phyloP scores from a whole-genome alignment of 768 basidiomycete species.

The Daedaleopsis sinensis region DNA sequence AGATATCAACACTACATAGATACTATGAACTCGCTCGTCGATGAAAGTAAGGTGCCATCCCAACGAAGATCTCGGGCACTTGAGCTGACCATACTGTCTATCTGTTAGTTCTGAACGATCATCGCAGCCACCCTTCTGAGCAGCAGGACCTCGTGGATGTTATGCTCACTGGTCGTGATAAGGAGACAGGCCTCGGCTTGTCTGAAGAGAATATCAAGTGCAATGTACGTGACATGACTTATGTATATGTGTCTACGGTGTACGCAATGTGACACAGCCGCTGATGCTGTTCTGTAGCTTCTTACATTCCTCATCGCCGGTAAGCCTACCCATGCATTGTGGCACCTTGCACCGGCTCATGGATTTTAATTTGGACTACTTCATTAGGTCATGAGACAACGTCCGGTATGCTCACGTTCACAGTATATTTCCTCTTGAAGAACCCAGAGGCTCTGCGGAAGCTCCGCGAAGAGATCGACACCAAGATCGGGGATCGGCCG shows the following conservation, averaged over 20 bases:
- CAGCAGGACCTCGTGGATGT: constrained; percentile 47
- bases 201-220: constrained; percentile 43
- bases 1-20: constrained; percentile 45
- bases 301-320: constrained; percentile 55
- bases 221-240: constrained; percentile 34
- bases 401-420: constrained; percentile 46
- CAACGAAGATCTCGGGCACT: too few species aligned
- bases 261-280: too few species aligned
- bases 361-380: too few species aligned
- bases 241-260: too few species aligned
- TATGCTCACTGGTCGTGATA: constrained; percentile 48
- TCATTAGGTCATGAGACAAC: constrained; percentile 40
- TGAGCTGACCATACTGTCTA: not conserved
- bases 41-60: constrained; percentile 36
- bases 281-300: constrained; percentile 30
- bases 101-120: constrained; percentile 39
- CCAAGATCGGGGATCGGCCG: constrained; percentile 42
- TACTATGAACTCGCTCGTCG: constrained; percentile 41
- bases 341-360: too few species aligned
- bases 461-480: constrained; percentile 51
- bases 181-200: constrained; percentile 45
- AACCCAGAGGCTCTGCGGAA: constrained; percentile 45
- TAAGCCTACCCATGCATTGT: constrained; percentile 6
- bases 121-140: constrained; percentile 39
- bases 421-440: constrained; percentile 47